Evolutionary conservation across 768 basidiomycete genomes (phyloP), one percentile per base, ranked within the genome.

Genomic region (Imleria badia): DNA sequence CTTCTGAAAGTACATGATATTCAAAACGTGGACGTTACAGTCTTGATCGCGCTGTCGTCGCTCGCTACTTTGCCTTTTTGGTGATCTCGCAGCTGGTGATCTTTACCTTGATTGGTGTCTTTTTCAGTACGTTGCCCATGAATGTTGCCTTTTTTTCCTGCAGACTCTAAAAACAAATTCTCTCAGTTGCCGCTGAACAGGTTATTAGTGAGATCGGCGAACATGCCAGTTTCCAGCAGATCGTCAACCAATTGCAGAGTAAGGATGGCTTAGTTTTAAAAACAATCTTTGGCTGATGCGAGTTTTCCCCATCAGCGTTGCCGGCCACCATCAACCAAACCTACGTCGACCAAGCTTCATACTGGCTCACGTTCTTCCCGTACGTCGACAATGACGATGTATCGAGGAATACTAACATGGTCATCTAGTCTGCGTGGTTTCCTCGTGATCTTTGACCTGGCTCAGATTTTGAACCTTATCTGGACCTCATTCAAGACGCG

Each of bases 311-410:
- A 86, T 75, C 46, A 91, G 89, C 77, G 35, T 78, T 92, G 20
- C 91, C 89, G 14, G 74, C 70, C 19, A 80, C 72, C 6, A 91
- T 98, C 65, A 91, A 97, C 65, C 74, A 76, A 46, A 94, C 95
- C 0, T 99, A 98, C 64, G 86, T 98, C 62, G 83, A 89, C 64
- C 96, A 98, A 66, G 79, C 88, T 9, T 91, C 89, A 20, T 97
- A 89, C 72, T 96, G 93, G 92, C 74, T 96, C 47, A 96, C 92
- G 5, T 95, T 86, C 76, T 92, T 95, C 78, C 93, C 94, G 87
- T 93, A 69, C n/a, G 88, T 76, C 17, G 20, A 40, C 26, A 17
- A 10, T 38, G 44, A 56, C 22, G 20, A 44, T 34, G 51, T 40
- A 29, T 43, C 1, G 31, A 43, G 38, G 13, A 38, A 33, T 47